Percentiles rank a stretch among this genome's conserved stretches.
Evolutionary conservation across 805 yeast species (phyloP).

Genomic region (Candida pseudoglaebosa): DNA sequence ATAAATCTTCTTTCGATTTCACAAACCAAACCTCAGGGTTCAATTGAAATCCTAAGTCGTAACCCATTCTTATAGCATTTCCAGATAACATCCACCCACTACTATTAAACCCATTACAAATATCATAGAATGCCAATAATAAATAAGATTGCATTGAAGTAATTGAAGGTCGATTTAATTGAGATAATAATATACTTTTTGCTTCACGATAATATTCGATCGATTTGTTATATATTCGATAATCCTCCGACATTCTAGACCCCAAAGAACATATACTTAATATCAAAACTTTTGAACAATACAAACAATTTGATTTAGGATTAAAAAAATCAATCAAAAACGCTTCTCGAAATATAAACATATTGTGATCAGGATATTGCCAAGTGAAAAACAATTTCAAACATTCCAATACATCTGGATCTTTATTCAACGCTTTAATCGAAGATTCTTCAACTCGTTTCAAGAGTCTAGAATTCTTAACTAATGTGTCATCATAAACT

Average conservation of each 20-base stretch:
- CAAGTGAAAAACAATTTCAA: conserved; percentile 51
- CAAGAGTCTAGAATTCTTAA: conserved; percentile 13
- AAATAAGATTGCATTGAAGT: conserved; percentile 57
- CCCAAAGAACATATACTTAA: conserved; percentile 60
- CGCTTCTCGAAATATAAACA: conserved; percentile 61
- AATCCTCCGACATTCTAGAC: conserved; percentile 45
- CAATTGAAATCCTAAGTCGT: conserved; percentile 60
- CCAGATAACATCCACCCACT: conserved; percentile 65
- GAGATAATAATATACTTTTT: conserved; percentile 35
- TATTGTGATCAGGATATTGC: conserved; percentile 62
- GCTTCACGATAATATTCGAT: conserved; percentile 46
- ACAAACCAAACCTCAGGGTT: conserved; percentile 59
- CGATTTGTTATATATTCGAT: conserved; percentile 37
- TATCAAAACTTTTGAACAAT: conserved; percentile 53
- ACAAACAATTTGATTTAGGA: conserved; percentile 47
- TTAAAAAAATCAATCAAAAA: conserved; percentile 58
- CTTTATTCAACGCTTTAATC: conserved; percentile 28
- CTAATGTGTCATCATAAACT: conserved; percentile 34
- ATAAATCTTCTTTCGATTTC: conserved; percentile 31
- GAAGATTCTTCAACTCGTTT: conserved; percentile 8
- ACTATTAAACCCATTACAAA: conserved; percentile 55
- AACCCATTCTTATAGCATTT: conserved; percentile 60
- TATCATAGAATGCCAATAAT: conserved; percentile 57
- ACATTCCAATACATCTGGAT: conserved; percentile 33
- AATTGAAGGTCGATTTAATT: conserved; percentile 44